Evolutionary conservation across 208 protist genomes (phyloP).

Genomic region (Acanthamoeba triangularis): DNA sequence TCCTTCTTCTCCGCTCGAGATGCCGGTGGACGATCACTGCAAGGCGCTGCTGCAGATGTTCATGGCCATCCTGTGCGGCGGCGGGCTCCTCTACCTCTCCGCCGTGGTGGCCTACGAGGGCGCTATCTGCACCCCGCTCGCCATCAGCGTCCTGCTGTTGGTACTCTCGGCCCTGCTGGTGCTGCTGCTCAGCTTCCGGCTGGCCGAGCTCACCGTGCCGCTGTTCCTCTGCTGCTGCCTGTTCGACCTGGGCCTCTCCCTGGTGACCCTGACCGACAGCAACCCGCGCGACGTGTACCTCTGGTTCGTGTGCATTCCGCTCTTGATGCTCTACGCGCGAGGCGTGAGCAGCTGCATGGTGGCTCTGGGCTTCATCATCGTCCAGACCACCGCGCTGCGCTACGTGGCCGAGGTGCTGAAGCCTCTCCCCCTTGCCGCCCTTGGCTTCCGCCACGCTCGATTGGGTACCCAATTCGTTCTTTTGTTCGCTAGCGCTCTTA

Average conservation of each 20-base stretch:
- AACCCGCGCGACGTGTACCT: constrained; percentile 5
- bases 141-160: not conserved
- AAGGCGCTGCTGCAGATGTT: not conserved
- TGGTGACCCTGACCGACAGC: constrained; percentile 17
- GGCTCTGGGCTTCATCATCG: not conserved
- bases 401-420: not conserved
- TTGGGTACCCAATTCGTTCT: not conserved
- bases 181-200: not conserved
- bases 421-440: not conserved
- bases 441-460: not conserved
- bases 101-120: not conserved
- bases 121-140: not conserved
- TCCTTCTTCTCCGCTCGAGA: too few species aligned
- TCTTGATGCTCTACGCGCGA: constrained; percentile 18
- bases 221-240: constrained; percentile 15
- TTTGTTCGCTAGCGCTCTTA: not conserved
- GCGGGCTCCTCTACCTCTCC: not conserved
- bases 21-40: not conserved
- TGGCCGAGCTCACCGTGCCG: not conserved
- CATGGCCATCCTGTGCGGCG: not conserved
- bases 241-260: not conserved
- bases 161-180: not conserved
- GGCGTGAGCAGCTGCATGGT: constrained; percentile 2
- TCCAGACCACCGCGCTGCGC: not conserved
- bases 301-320: constrained; percentile 24